A percentile compares a stretch with the other conserved stretches of the same genome.
These are phyloP conservation scores for Aspergillus diversus DNA, from an alignment of 495 filamentous ascomycete genomes.

Conservation along the genomic window DNA sequence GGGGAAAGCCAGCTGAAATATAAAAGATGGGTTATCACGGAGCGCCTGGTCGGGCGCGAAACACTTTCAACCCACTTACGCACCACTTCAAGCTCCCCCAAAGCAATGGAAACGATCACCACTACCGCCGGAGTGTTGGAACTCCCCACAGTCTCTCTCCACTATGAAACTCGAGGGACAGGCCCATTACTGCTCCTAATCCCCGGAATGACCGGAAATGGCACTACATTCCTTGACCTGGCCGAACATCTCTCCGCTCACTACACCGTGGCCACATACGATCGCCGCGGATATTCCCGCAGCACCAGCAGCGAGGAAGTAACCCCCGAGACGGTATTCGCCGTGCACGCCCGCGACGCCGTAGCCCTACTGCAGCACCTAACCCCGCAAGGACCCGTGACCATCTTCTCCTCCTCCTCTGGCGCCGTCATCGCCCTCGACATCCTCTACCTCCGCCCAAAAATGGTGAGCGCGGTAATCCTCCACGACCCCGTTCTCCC, in stretches of 20 bases:
- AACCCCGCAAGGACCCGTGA: background rate
- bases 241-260: conserved; percentile 1
- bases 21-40: background rate
- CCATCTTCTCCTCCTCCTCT: conserved; percentile 1
- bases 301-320: background rate
- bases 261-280: background rate
- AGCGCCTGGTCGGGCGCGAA: background rate
- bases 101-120: background rate
- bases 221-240: background rate
- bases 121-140: background rate
- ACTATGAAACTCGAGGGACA: background rate
- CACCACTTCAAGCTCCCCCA: background rate
- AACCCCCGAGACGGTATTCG: background rate
- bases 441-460: background rate
- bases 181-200: background rate
- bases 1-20: background rate
- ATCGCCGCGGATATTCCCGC: background rate
- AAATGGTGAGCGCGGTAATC: background rate
- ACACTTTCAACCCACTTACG: background rate
- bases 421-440: conserved; percentile 2
- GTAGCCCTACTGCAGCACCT: background rate
- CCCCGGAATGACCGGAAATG: background rate
- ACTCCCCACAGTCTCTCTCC: background rate
- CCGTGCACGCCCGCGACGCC: background rate
- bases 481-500: conserved; percentile 1